These are phyloP conservation scores for Pulicaria dysenterica DNA, from an alignment of 129 eudicot species.

Conservation along the genomic window DNA sequence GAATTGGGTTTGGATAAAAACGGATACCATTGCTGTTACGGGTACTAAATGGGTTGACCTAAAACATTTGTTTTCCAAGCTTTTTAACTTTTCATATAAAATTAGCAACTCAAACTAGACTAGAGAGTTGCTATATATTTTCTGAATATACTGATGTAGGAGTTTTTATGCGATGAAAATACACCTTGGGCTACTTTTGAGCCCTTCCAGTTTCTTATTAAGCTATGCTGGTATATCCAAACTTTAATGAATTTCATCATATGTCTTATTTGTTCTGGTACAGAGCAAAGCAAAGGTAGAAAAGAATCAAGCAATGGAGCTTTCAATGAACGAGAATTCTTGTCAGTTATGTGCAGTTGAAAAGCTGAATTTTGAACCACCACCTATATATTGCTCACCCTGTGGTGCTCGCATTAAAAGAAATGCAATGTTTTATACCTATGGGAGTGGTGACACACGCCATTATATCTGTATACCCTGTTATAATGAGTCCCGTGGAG, in stretches of 20 bases:
- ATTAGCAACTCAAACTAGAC: too few relatives aligned
- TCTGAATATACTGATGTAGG: neutral
- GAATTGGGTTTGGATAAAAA: neutral
- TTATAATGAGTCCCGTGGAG: constrained; percentile 89
- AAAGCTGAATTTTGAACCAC: constrained; percentile 96
- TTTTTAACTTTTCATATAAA: neutral
- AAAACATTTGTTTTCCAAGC: neutral
- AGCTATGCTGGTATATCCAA: neutral
- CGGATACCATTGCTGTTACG: neutral
- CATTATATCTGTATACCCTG: constrained; percentile 87
- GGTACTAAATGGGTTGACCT: neutral
- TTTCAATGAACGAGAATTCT: constrained; percentile 85
- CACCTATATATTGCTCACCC: constrained; percentile 86
- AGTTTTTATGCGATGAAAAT: neutral
- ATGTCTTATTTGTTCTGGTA: constrained; percentile 14
- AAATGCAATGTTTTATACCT: constrained; percentile 89
- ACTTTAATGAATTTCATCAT: neutral
- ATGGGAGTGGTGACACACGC: constrained; percentile 85
- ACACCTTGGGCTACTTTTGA: neutral
- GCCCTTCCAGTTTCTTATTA: neutral
- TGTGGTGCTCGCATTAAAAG: constrained; percentile 94
- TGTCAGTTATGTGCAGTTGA: constrained; percentile 98
- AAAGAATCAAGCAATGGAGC: constrained; percentile 96
- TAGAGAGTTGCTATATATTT: neutral
- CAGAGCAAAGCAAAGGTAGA: constrained; percentile 99